Evolutionary conservation across 805 yeast genomes (phyloP).

Genomic region (Saccharomycopsis lassenensis): DNA sequence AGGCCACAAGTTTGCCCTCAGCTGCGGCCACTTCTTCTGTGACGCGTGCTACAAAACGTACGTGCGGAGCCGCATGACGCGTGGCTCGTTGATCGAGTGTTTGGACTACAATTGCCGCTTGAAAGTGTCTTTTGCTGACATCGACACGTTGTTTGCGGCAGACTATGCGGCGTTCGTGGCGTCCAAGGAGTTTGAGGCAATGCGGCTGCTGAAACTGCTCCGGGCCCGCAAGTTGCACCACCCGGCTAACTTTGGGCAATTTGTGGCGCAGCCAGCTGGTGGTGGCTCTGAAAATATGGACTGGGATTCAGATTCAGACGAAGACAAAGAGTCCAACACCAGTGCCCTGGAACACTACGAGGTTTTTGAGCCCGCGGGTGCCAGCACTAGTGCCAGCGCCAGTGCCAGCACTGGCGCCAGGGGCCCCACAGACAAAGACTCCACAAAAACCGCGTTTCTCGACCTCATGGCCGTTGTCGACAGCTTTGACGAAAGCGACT

Average conservation of each 20-base stretch:
- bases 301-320: not conserved
- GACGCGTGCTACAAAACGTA: conserved; percentile 55
- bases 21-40: conserved; percentile 67
- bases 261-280: not conserved
- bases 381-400: no score
- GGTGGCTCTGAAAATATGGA: not conserved
- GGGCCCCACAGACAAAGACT: no score
- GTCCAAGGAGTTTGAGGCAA: not conserved
- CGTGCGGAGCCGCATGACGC: conserved; percentile 32
- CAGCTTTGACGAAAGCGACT: conserved; percentile 5
- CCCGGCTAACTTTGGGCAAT: no score
- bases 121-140: conserved; percentile 32
- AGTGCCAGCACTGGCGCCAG: not conserved
- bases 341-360: no score
- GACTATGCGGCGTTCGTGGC: conserved; percentile 3
- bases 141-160: conserved; percentile 24
- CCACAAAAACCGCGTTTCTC: not conserved
- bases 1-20: conserved; percentile 27
- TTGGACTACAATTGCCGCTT: conserved; percentile 46
- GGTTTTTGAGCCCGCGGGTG: no score
- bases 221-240: conserved; percentile 2
- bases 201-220: not conserved
- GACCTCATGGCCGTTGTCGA: conserved; percentile 4
- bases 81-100: conserved; percentile 48
- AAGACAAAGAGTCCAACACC: not conserved